phyloP scores from a whole-genome alignment of 2,329 filamentous ascomycete genomes.

The Aspergillus udagawae region DNA sequence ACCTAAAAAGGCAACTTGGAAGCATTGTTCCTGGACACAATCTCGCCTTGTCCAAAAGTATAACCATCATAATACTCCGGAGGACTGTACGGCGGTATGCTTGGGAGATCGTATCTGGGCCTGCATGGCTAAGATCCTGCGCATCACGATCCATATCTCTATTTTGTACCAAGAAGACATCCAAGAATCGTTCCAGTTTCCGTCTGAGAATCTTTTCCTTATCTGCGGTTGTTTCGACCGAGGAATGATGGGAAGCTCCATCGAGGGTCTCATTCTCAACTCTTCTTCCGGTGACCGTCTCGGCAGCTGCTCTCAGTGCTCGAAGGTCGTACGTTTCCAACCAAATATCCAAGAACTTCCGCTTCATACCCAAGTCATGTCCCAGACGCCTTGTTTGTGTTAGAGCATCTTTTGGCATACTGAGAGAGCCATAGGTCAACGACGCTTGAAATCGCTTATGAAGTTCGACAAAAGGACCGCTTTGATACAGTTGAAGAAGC shows the following conservation, averaged over 20 bases:
- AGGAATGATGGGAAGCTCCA: background rate
- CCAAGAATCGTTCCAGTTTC: conserved; percentile 50
- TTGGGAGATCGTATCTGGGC: conserved; percentile 43
- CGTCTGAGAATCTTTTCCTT: conserved; percentile 33
- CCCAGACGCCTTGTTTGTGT: conserved; percentile 45
- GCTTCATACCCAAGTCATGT: conserved; percentile 56
- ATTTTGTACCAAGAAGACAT: conserved; percentile 56
- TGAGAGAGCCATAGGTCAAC: conserved; percentile 54
- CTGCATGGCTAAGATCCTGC: conserved; percentile 22
- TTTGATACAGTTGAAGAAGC: conserved; percentile 53
- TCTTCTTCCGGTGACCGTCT: conserved; percentile 57
- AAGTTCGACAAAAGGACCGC: conserved; percentile 46
- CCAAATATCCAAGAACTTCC: conserved; percentile 56
- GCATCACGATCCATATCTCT: conserved; percentile 45
- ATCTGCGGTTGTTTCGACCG: background rate
- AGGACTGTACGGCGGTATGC: conserved; percentile 55
- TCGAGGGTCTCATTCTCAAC: conserved; percentile 26
- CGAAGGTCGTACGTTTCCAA: conserved; percentile 53
- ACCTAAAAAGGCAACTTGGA: conserved; percentile 48
- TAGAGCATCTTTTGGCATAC: conserved; percentile 51
- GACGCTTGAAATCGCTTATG: conserved; percentile 58
- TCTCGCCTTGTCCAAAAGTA: conserved; percentile 56
- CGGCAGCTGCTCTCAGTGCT: conserved; percentile 50
- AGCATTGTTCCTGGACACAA: conserved; percentile 26
- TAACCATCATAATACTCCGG: conserved; percentile 57